Evolutionary conservation across 805 yeast genomes (phyloP).

Genomic region (Lipomyces mesembrius): DNA sequence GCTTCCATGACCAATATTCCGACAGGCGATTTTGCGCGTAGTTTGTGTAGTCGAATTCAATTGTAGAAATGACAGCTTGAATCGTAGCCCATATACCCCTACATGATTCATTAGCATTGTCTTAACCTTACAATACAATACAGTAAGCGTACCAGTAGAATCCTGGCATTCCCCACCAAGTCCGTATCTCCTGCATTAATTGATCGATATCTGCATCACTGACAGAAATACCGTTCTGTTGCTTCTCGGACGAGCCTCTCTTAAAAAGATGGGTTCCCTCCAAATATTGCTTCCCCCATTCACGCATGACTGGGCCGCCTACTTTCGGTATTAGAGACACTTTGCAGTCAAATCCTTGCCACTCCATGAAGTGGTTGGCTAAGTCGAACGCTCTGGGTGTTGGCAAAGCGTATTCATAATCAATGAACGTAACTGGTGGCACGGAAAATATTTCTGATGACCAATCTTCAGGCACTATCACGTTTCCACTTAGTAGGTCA

Average conservation of each 20-base stretch:
- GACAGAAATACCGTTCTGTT: conserved; percentile 8
- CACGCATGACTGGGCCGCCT: conserved; percentile 53
- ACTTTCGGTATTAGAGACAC: conserved; percentile 63
- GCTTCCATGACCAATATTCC: conserved; percentile 74
- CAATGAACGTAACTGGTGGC: conserved; percentile 58
- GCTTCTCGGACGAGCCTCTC: background rate
- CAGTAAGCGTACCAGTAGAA: conserved; percentile 59
- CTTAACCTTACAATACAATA: background rate
- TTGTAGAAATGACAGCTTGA: conserved; percentile 67
- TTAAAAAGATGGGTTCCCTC: conserved; percentile 40
- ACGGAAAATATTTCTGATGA: conserved; percentile 29
- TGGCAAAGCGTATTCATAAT: conserved; percentile 72
- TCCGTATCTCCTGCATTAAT: conserved; percentile 59
- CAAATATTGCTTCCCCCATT: conserved; percentile 66
- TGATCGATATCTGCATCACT: conserved; percentile 47
- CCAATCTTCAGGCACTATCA: conserved; percentile 59
- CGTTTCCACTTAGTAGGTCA: conserved; percentile 74
- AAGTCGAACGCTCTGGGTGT: conserved; percentile 77
- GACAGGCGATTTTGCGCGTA: conserved; percentile 64
- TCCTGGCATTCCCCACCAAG: conserved; percentile 79
- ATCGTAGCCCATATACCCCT: conserved; percentile 82
- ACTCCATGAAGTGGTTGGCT: conserved; percentile 74
- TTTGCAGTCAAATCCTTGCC: conserved; percentile 83
- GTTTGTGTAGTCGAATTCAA: conserved; percentile 70
- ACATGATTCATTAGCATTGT: background rate